Evolutionary conservation across 345 rosid species (phyloP), one percentile per base, ranked within the genome.

Genomic region (Cardamine occulta): DNA sequence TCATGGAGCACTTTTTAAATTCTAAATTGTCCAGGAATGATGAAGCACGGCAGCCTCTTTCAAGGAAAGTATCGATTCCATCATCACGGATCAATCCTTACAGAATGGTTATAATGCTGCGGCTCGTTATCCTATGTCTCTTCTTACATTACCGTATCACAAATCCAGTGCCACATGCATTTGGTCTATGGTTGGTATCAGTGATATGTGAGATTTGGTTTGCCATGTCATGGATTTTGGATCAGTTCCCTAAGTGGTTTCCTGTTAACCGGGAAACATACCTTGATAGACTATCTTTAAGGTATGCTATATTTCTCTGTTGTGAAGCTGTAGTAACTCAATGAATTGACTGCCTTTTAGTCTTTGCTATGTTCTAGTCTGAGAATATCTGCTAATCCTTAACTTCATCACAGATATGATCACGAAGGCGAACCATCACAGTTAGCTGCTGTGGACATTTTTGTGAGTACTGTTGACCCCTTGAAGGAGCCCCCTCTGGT

Each of bases 191-290:
- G 98, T 79, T 93, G 78, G 73, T 89, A 69, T 91, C 98, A 28
- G 96, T 93, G 59, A 89, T 93, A 76, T 93, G 98, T 84, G 98
- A 93, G 88, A 84, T 93, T 19, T 93, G 98, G 97, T 93, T 91
- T 80, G 98, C 98, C 51, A 60, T 93, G 14, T 93, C 98, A 57
- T 93, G 98, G 98, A 91, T 93, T 80, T 74, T 93, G 75, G 98
- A 93, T 85, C 97, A 93, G 84, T 91, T 93, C 80, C 97, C 96
- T 3, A 93, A 88, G 72, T 93, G 98, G 98, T 85, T 88, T 44
- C 98, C 97, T 31, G 84, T 93, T 65, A 89, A 88, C 68, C 91
- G 96, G 12, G 98, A 93, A 81, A 93, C 98, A 4, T 93, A 93
- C 80, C 93, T 93, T 2, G 98, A 93, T 79, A 83, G 98, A 82